Percentiles rank a stretch among this genome's conserved stretches.
These are phyloP conservation scores for Phlyctochytrium arcticum DNA, from an alignment of 192 early-diverging fungal species.

Conservation along the genomic window DNA sequence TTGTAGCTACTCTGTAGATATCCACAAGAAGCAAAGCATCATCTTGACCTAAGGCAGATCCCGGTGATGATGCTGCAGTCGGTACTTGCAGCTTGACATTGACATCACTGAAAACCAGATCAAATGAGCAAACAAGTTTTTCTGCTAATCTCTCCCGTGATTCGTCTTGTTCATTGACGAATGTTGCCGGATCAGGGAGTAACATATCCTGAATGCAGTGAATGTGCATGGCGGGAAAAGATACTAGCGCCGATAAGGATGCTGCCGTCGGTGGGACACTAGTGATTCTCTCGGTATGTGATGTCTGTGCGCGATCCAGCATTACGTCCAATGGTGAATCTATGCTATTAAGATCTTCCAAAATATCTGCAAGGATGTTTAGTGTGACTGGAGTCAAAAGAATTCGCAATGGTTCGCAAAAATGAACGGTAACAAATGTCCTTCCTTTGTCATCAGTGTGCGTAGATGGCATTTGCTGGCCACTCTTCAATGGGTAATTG, in stretches of 20 bases:
- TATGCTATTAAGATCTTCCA: conserved; percentile 27
- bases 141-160: conserved; percentile 58
- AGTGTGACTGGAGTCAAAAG: conserved; percentile 66
- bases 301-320: too few relatives aligned
- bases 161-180: conserved; percentile 26
- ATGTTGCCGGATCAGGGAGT: conserved; percentile 35
- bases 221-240: conserved; percentile 51
- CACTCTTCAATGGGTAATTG: not conserved
- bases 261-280: too few relatives aligned
- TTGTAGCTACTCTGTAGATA: conserved; percentile 48
- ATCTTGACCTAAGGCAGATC: conserved; percentile 9
- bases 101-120: conserved; percentile 33
- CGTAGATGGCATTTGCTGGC: not conserved
- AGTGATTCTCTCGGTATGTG: too few relatives aligned
- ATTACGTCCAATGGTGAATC: too few relatives aligned
- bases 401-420: conserved; percentile 52
- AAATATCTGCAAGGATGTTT: conserved; percentile 60
- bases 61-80: not conserved
- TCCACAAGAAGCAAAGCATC: conserved; percentile 54
- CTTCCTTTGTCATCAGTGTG: not conserved
- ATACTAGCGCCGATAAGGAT: conserved; percentile 49
- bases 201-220: conserved; percentile 72
- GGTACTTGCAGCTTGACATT: too few relatives aligned
- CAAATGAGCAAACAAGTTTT: conserved; percentile 58
- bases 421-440: conserved; percentile 8